Evolutionary conservation across 345 rosid genomes (phyloP).

Genomic region (Acer saccharum): DNA sequence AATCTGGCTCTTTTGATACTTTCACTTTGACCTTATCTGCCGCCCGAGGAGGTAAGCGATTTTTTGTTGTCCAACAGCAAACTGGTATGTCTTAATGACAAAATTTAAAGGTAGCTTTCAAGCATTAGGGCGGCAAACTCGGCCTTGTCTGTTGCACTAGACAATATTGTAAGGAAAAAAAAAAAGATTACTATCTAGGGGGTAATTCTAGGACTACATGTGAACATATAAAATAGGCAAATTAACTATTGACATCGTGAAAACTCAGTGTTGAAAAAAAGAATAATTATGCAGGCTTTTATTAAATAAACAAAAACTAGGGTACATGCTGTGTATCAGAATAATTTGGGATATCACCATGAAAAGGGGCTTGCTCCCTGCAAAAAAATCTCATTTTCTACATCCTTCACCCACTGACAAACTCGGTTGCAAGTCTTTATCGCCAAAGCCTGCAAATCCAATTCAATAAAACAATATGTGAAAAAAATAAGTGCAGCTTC

Average conservation of each 20-base stretch:
- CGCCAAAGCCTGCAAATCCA: conserved; percentile 67
- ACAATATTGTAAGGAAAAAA: not conserved
- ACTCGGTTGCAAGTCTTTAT: conserved; percentile 90
- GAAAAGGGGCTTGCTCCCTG: conserved; percentile 98
- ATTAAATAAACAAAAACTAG: conserved; percentile 28
- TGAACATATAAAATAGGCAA: not conserved
- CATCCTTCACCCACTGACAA: conserved; percentile 93
- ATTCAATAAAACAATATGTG: not conserved
- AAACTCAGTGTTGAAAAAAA: not conserved
- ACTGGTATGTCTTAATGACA: not conserved
- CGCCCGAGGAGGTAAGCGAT: not conserved
- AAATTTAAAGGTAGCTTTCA: not conserved
- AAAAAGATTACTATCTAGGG: not conserved
- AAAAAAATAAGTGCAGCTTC: not conserved
- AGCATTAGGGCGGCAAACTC: not conserved
- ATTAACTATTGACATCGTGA: not conserved
- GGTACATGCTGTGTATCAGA: conserved; percentile 35
- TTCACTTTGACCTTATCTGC: not conserved
- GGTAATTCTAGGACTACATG: not conserved
- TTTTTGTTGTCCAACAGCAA: not conserved
- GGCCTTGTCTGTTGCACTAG: not conserved
- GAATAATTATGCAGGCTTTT: conserved; percentile 15
- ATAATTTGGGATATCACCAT: conserved; percentile 57
- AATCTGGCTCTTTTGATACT: not conserved
- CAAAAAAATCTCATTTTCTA: conserved; percentile 91